These are phyloP conservation scores for Backusella morwellensis DNA, from an alignment of 192 early-diverging fungal species.

Conservation along the genomic window DNA sequence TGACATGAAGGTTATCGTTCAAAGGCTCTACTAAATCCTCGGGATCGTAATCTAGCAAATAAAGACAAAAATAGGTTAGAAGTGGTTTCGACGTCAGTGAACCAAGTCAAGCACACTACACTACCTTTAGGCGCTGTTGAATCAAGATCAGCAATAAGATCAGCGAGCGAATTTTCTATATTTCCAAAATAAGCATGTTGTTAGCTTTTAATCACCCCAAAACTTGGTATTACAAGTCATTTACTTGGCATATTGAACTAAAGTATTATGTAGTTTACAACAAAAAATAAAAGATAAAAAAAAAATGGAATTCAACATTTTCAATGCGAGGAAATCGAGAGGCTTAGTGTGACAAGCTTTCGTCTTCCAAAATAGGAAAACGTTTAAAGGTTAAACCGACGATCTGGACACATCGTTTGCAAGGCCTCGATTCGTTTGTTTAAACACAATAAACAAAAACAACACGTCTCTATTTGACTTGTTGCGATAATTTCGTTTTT, in stretches of 20 bases:
- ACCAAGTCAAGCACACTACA: neutral
- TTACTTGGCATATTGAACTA: slow-evolving; percentile 1
- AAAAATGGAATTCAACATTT: neutral
- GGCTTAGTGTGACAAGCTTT: neutral
- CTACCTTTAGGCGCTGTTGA: slow-evolving; percentile 56
- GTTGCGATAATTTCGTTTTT: too few species aligned
- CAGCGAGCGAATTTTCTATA: slow-evolving; percentile 46
- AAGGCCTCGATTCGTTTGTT: too few species aligned
- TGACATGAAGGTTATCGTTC: slow-evolving; percentile 31
- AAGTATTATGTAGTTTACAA: neutral
- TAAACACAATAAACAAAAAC: too few species aligned
- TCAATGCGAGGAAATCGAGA: neutral
- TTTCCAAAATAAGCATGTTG: neutral
- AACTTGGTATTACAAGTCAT: neutral
- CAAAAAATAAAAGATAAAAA: neutral
- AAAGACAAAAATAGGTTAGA: neutral
- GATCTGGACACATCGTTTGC: too few species aligned
- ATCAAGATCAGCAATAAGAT: slow-evolving; percentile 50
- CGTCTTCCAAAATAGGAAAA: neutral
- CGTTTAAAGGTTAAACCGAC: neutral
- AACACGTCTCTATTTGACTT: too few species aligned
- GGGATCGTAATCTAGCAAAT: slow-evolving; percentile 63
- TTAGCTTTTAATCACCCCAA: neutral
- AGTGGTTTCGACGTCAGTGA: neutral
- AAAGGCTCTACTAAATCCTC: slow-evolving; percentile 50